These are phyloP conservation scores for Glycine tomentella DNA, from an alignment of 306 rosid species.

Conservation along the genomic window DNA sequence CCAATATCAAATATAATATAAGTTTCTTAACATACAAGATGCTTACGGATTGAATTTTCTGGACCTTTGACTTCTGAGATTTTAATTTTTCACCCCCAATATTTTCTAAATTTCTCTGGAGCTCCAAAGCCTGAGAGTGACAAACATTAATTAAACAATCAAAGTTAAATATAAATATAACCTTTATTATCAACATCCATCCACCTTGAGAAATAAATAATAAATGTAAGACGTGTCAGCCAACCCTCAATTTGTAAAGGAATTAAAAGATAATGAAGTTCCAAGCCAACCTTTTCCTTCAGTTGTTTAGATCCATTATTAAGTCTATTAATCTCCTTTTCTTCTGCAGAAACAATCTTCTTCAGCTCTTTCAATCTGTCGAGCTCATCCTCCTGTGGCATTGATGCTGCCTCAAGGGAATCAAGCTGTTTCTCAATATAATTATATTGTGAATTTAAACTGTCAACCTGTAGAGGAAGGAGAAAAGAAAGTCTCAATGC, in stretches of 20 bases:
- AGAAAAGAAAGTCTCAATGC: slow-evolving; percentile 14
- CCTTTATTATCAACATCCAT: slow-evolving; percentile 21
- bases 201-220: slow-evolving; percentile 18
- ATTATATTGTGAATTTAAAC: slow-evolving; percentile 73
- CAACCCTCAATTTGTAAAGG: slow-evolving; percentile 32
- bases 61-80: slow-evolving; percentile 81
- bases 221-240: slow-evolving; percentile 40
- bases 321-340: slow-evolving; percentile 71
- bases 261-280: slow-evolving; percentile 29
- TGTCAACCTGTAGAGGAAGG: slow-evolving; percentile 68
- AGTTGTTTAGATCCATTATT: slow-evolving; percentile 76
- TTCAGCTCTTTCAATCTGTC: slow-evolving; percentile 69
- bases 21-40: slow-evolving; percentile 39
- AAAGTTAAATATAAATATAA: slow-evolving; percentile 32
- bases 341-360: slow-evolving; percentile 70
- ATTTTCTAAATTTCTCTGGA: slow-evolving; percentile 86
- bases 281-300: slow-evolving; percentile 76
- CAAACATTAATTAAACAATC: slow-evolving; percentile 26
- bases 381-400: slow-evolving; percentile 78
- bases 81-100: slow-evolving; percentile 90
- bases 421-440: slow-evolving; percentile 85
- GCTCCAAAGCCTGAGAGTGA: slow-evolving; percentile 69
- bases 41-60: slow-evolving; percentile 89
- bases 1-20: slow-evolving; percentile 22
- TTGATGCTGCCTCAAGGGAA: slow-evolving; percentile 83